Evolutionary conservation across 192 early-diverging fungal genomes (phyloP).

Genomic region (Coemansia interrupta): DNA sequence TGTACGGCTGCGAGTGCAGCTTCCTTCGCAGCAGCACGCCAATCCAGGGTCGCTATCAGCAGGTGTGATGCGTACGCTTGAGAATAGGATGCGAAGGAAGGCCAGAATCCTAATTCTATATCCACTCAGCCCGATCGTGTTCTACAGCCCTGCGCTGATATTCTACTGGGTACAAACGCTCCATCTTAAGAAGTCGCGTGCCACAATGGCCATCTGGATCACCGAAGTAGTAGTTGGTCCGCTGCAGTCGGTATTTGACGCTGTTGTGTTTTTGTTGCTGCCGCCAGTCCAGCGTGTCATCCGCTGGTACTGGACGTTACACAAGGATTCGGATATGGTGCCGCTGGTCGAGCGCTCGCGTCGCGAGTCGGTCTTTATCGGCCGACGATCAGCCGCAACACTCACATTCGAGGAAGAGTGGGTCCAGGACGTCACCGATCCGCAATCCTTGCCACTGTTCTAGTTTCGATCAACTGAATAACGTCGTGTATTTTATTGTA

Average conservation of each 20-base stretch:
- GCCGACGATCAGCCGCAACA: constrained; percentile 2
- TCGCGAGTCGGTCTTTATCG: constrained; percentile 26
- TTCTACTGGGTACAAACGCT: constrained; percentile 46
- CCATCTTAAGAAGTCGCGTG: constrained; percentile 18
- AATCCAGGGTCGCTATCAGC: constrained; percentile 25
- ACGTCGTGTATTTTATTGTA: background rate
- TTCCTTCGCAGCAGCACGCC: constrained; percentile 21
- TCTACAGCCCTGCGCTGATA: constrained; percentile 27
- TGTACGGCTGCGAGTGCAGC: constrained; percentile 16
- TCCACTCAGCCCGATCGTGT: constrained; percentile 44
- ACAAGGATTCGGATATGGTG: constrained; percentile 29
- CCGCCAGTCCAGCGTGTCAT: constrained; percentile 44
- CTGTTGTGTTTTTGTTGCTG: constrained; percentile 29
- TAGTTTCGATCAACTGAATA: background rate
- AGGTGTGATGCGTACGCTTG: constrained; percentile 36
- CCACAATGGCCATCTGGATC: constrained; percentile 26
- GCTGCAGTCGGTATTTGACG: constrained; percentile 31
- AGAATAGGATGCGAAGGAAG: constrained; percentile 45
- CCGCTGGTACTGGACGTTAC: constrained; percentile 37
- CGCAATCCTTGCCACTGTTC: background rate
- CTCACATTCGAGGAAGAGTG: constrained; percentile 25
- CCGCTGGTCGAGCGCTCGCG: constrained; percentile 19
- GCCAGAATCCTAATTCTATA: constrained; percentile 38
- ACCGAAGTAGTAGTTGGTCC: constrained; percentile 23
- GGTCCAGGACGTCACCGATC: constrained; percentile 29